Evolutionary conservation across 139 green algal genomes (phyloP).

Genomic region (Marvania coccoides): DNA sequence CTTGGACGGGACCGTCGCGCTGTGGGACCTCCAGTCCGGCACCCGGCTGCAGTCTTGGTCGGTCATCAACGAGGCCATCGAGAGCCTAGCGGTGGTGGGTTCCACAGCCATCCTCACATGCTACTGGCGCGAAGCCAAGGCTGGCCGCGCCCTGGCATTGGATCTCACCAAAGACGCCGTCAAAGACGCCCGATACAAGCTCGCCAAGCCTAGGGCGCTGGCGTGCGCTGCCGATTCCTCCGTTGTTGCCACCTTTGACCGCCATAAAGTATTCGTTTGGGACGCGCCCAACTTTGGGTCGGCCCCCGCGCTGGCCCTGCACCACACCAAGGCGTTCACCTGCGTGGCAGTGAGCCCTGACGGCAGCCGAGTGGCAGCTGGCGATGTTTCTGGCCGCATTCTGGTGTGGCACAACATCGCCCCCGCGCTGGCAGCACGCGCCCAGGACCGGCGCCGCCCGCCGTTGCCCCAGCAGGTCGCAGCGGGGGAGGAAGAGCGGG

Average conservation of each 20-base stretch:
- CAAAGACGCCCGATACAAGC: neutral
- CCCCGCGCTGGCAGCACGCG: conserved; percentile 8
- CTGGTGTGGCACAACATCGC: conserved; percentile 60
- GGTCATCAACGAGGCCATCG: neutral
- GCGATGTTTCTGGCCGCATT: conserved; percentile 71
- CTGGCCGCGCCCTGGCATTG: neutral
- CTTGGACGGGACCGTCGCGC: conserved; percentile 2
- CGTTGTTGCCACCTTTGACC: conserved; percentile 43
- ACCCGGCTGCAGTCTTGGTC: neutral
- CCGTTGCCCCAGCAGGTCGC: neutral
- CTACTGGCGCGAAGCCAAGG: neutral
- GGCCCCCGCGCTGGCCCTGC: conserved; percentile 40
- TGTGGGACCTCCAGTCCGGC: conserved; percentile 7
- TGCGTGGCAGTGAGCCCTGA: conserved; percentile 10
- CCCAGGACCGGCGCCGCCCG: neutral
- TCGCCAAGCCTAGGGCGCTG: neutral
- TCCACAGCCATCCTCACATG: neutral
- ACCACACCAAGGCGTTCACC: conserved; percentile 63
- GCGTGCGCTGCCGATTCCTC: neutral
- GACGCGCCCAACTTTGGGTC: conserved; percentile 1
- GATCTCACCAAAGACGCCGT: neutral
- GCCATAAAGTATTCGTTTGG: conserved; percentile 57
- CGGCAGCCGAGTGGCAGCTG: conserved; percentile 47
- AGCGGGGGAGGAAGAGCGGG: neutral
- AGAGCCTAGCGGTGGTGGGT: conserved; percentile 4